A percentile compares a stretch with the other conserved stretches of the same genome.
phyloP scores from a whole-genome alignment of 345 rosid genomes.

The Jatropha curcas region DNA sequence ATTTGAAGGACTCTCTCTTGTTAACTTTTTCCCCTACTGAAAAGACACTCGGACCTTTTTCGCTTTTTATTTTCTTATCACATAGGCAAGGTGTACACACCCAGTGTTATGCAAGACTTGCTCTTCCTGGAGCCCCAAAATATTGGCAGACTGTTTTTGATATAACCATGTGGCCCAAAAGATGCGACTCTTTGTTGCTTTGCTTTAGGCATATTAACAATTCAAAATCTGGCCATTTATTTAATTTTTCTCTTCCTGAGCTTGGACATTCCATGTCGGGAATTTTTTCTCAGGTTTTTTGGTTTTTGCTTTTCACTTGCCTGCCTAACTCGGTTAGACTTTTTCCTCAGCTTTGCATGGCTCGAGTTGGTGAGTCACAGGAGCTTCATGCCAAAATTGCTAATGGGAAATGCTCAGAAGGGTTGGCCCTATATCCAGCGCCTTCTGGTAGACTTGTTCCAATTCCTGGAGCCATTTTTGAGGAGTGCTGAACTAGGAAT shows the following conservation, averaged over 20 bases:
- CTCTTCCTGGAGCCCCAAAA: background rate
- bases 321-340: conserved; percentile 15
- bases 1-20: too few species aligned
- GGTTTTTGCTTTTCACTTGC: background rate
- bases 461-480: conserved; percentile 93
- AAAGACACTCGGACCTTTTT: too few species aligned
- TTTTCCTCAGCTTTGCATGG: conserved; percentile 86
- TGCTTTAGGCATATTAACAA: background rate
- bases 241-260: background rate
- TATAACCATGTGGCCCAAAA: background rate
- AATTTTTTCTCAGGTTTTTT: background rate
- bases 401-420: conserved; percentile 76
- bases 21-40: too few species aligned
- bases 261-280: background rate
- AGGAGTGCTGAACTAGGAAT: conserved; percentile 83
- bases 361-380: conserved; percentile 94
- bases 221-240: background rate
- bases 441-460: conserved; percentile 86
- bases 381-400: conserved; percentile 97
- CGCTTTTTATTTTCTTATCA: too few species aligned
- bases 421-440: conserved; percentile 95
- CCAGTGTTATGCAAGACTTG: too few species aligned
- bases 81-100: too few species aligned
- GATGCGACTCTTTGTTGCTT: background rate
- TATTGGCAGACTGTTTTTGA: background rate